A percentile compares a stretch with the other conserved stretches of the same genome.
Evolutionary conservation across 306 rosid genomes (phyloP).

Genomic region (Coriaria nepalensis): DNA sequence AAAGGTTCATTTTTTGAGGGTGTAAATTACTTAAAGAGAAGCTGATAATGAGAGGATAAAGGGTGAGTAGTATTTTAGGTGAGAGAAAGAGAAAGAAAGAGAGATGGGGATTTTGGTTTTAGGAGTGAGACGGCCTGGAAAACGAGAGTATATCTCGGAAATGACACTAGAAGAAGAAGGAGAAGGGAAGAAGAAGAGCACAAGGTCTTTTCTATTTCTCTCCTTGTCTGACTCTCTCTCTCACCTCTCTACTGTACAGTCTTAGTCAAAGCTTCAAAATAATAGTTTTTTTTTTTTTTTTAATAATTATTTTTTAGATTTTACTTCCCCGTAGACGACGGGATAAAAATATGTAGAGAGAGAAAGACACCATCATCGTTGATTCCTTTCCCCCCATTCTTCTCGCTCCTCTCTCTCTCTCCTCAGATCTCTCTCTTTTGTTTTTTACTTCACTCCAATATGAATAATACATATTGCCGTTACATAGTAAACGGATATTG

Average conservation of each 20-base stretch:
- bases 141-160: slow-evolving; percentile 65
- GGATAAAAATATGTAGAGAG: slow-evolving; percentile 48
- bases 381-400: slow-evolving; percentile 62
- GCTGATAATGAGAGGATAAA: slow-evolving; percentile 12
- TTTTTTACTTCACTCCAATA: neutral
- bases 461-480: no score
- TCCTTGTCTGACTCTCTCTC: slow-evolving; percentile 3
- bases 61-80: neutral
- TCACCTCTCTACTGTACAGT: neutral
- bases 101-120: slow-evolving; percentile 1
- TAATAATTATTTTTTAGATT: slow-evolving; percentile 19
- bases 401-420: slow-evolving; percentile 21
- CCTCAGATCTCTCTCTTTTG: slow-evolving; percentile 8
- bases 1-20: neutral
- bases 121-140: no score
- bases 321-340: slow-evolving; percentile 43
- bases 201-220: slow-evolving; percentile 20
- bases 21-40: slow-evolving; percentile 5
- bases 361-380: slow-evolving; percentile 45
- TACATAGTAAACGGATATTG: no score
- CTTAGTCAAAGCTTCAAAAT: slow-evolving; percentile 29
- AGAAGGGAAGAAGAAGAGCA: slow-evolving; percentile 17
- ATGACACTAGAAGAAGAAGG: slow-evolving; percentile 55
- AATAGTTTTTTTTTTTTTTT: neutral
- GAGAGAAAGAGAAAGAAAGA: slow-evolving; percentile 13